These are phyloP conservation scores for Candida ipomoeae DNA, from an alignment of 805 yeast genomes.

Conservation along the genomic window DNA sequence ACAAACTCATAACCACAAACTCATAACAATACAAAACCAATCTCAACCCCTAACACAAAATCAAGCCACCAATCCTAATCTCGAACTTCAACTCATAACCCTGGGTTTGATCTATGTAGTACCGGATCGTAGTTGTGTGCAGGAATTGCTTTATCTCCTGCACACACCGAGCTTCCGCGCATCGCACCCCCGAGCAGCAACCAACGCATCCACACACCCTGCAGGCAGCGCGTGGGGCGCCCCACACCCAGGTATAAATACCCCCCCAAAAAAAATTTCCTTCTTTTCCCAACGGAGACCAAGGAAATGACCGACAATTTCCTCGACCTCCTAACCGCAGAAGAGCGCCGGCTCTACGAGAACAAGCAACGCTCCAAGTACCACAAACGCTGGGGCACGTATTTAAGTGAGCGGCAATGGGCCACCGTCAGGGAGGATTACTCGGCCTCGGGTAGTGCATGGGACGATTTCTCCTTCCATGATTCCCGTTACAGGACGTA, in stretches of 20 bases:
- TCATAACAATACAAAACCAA: too few relatives aligned
- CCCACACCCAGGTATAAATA: background rate
- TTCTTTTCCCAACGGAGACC: background rate
- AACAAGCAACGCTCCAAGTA: constrained; percentile 40
- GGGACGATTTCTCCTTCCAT: constrained; percentile 85
- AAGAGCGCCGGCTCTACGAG: constrained; percentile 35
- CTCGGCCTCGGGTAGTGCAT: constrained; percentile 81
- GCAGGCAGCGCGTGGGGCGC: constrained; percentile 1
- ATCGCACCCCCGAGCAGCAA: constrained; percentile 3
- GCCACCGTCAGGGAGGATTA: constrained; percentile 85
- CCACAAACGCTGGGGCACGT: constrained; percentile 92
- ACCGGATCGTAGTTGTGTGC: too few relatives aligned
- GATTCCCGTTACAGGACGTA: constrained; percentile 76
- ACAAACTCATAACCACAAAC: too few relatives aligned
- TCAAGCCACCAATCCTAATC: too few relatives aligned
- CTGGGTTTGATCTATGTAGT: too few relatives aligned
- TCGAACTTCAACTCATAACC: too few relatives aligned
- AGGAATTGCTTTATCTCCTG: background rate
- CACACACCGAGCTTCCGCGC: background rate
- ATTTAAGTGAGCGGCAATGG: constrained; percentile 73
- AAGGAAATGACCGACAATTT: constrained; percentile 9
- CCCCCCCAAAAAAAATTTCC: background rate
- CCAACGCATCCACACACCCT: background rate
- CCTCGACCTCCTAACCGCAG: constrained; percentile 27
- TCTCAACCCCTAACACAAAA: too few relatives aligned